Conservation (phyloP, 768 basidiomycete genomes). For the Leccinum sublutescens region DNA sequence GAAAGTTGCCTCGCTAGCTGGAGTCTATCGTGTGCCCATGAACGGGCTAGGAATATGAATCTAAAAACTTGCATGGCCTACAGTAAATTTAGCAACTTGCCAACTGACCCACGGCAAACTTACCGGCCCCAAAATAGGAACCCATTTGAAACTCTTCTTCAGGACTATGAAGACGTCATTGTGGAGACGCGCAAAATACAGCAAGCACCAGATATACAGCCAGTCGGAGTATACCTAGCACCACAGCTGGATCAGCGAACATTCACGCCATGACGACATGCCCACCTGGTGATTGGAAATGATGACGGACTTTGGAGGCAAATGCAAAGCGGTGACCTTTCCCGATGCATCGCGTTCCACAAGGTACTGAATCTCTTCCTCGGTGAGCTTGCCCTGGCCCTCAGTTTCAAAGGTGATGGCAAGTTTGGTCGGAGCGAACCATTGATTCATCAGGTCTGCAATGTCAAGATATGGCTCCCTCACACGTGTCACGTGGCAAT, state of each 20-base stretch:
- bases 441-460: conserved; percentile 74
- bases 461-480: conserved; percentile 2
- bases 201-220: conserved; percentile 87
- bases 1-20: conserved; percentile 66
- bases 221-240: conserved; percentile 72
- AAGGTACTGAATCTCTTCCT: conserved; percentile 55
- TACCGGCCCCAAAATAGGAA: conserved; percentile 91
- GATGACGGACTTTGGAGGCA: conserved; percentile 79
- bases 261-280: neutral
- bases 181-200: conserved; percentile 68
- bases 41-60: conserved; percentile 91
- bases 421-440: conserved; percentile 77
- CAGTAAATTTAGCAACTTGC: conserved; percentile 7
- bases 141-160: conserved; percentile 84
- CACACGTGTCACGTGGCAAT: neutral
- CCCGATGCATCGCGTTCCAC: conserved; percentile 58
- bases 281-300: conserved; percentile 92
- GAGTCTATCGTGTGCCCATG: conserved; percentile 82
- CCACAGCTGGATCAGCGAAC: conserved; percentile 4
- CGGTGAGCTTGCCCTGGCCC: conserved; percentile 61
- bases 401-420: conserved; percentile 71
- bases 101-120: conserved; percentile 2
- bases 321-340: conserved; percentile 54
- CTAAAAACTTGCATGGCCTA: conserved; percentile 93
- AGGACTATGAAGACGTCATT: conserved; percentile 84